A percentile compares a stretch with the other conserved stretches of the same genome.
These are phyloP conservation scores for Sesbania bispinosa DNA, from an alignment of 306 rosid genomes.

Conservation along the genomic window DNA sequence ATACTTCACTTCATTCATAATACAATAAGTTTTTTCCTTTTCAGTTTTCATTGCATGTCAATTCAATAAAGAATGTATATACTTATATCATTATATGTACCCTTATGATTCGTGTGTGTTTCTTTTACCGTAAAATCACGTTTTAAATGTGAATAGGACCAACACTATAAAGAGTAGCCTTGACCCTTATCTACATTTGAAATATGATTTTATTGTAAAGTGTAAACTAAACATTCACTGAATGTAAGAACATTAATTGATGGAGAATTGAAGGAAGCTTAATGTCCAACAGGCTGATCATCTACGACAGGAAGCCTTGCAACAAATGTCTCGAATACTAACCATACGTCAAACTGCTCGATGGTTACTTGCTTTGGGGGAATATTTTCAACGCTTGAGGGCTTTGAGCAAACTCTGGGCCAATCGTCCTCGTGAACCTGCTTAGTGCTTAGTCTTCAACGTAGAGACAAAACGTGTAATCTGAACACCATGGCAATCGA, in stretches of 20 bases:
- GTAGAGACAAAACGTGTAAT: conserved; percentile 20
- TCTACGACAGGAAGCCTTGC: conserved; percentile 71
- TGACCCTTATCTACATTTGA: no score
- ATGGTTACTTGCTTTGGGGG: conserved; percentile 73
- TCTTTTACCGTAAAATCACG: no score
- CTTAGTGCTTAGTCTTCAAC: conserved; percentile 42
- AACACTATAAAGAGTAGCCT: no score
- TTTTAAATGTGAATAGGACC: no score
- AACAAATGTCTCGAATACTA: conserved; percentile 72
- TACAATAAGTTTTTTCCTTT: no score
- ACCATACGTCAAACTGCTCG: conserved; percentile 67
- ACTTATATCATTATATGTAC: no score
- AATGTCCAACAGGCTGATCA: conserved; percentile 72
- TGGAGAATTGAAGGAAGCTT: neutral
- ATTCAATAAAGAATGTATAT: no score
- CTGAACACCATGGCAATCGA: conserved; percentile 10
- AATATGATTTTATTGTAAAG: no score
- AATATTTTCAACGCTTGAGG: conserved; percentile 75
- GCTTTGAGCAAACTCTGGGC: conserved; percentile 83
- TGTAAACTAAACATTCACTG: no score
- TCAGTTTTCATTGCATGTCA: no score
- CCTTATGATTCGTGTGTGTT: no score
- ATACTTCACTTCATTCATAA: neutral
- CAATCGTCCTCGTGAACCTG: conserved; percentile 51
- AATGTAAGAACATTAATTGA: no score